A percentile compares a stretch with the other conserved stretches of the same genome.
phyloP scores from a whole-genome alignment of 345 rosid genomes.

The Salix arbutifolia region DNA sequence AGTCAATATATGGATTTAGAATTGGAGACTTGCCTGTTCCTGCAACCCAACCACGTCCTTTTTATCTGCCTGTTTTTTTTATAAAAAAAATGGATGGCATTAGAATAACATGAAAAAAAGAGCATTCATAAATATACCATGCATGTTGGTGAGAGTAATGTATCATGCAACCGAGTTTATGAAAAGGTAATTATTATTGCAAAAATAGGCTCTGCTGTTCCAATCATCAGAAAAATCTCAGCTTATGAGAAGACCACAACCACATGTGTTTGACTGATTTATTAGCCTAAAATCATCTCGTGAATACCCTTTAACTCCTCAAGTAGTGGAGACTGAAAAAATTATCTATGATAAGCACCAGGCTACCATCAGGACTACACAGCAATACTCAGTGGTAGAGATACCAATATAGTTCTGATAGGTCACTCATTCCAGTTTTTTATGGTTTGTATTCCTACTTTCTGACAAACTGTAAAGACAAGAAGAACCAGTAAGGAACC shows the following conservation, averaged over 20 bases:
- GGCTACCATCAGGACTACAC: background rate
- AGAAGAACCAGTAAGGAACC: background rate
- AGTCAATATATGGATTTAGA: background rate
- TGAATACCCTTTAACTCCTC: background rate
- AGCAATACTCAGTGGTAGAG: background rate
- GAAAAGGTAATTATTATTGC: background rate
- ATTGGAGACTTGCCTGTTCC: slow-evolving; percentile 21
- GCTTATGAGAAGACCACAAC: background rate
- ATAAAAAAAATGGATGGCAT: background rate
- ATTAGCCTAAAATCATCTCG: background rate
- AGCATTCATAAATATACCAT: background rate
- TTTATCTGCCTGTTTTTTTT: slow-evolving; percentile 15
- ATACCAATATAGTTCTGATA: background rate
- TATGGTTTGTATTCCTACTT: background rate
- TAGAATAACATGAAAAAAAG: background rate
- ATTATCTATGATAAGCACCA: background rate
- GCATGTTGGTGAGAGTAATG: background rate
- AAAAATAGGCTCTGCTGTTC: background rate
- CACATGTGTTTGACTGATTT: background rate
- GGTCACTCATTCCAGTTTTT: background rate
- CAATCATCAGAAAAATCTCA: background rate
- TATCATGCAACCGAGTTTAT: background rate
- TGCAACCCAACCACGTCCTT: slow-evolving; percentile 23
- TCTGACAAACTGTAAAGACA: background rate
- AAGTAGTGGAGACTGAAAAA: background rate